Conservation (phyloP, 2,329 filamentous ascomycete species). For the Chaetomiaceae sp. region DNA sequence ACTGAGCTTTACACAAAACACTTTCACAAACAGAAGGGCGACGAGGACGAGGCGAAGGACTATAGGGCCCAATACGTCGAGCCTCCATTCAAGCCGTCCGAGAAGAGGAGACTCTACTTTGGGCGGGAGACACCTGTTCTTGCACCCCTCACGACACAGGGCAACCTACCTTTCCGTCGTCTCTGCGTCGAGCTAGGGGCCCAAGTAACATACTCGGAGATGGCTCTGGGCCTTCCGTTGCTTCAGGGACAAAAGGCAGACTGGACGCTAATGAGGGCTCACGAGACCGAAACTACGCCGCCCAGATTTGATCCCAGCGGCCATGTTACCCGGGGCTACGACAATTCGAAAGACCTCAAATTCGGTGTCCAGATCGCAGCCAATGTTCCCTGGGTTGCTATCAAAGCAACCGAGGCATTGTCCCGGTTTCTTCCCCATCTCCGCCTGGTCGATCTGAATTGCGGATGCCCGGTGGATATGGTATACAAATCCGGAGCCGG, state of each 20-base stretch:
- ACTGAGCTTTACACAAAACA: conserved; percentile 42
- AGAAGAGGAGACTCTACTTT: conserved; percentile 93
- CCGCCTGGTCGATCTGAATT: conserved; percentile 91
- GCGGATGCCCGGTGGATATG: conserved; percentile 93
- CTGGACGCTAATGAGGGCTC: conserved; percentile 92
- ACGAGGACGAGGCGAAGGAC: conserved; percentile 51
- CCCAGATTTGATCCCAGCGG: conserved; percentile 60
- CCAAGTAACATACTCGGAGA: conserved; percentile 94
- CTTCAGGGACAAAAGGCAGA: conserved; percentile 87
- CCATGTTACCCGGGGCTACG: conserved; percentile 67
- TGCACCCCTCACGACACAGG: conserved; percentile 94
- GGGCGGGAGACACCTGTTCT: conserved; percentile 87
- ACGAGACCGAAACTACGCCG: conserved; percentile 72
- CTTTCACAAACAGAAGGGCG: conserved; percentile 31
- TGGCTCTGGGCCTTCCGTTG: conserved; percentile 89
- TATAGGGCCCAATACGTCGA: conserved; percentile 78
- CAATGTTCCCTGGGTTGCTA: conserved; percentile 84
- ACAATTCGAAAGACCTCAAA: conserved; percentile 75
- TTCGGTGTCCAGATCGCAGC: conserved; percentile 93
- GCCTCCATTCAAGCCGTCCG: conserved; percentile 80
- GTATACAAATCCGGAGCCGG: conserved; percentile 85
- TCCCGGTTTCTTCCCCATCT: conserved; percentile 74
- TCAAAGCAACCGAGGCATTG: conserved; percentile 82
- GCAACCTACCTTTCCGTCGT: conserved; percentile 89
- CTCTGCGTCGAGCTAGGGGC: conserved; percentile 86